Base-by-base conservation (phyloP, 805 yeast species). In the Teunomyces cretensis region DNA sequence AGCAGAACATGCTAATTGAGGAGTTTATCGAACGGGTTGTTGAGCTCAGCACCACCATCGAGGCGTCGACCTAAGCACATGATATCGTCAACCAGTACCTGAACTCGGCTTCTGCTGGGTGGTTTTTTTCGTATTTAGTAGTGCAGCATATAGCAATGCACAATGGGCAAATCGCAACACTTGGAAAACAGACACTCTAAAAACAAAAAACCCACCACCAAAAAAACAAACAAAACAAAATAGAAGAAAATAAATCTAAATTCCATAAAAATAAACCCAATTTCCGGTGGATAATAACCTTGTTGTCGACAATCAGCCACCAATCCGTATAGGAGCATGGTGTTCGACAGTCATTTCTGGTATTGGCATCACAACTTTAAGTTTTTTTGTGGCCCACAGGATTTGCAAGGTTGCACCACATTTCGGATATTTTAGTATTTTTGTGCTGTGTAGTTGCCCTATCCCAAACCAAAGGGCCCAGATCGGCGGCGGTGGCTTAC, bases 1-100 rank as follows among this genome's bases (percentile, higher is more conserved):
- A 87, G 52, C 79, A 78, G 41, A 88, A 88, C 56, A 80, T 70
- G 49, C 62, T 83, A 17, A 80, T 88, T 3, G 91, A 86, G 58
- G 92, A 86, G 52, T 86, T 87, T 61, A 78, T 83, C 12, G 59
- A 58, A 37, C 52, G 75, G 30, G 65, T 79, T 4, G 30, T 42
- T 3, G 22, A 19, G 22, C 22, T 19, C n/a, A n/a, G n/a, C n/a
- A n/a, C n/a, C n/a, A n/a, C n/a, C n/a, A n/a, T n/a, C n/a, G n/a
- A n/a, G n/a, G n/a, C n/a, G n/a, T n/a, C n/a, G n/a, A n/a, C n/a
- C n/a, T n/a, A n/a, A n/a, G n/a, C n/a, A n/a, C n/a, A n/a, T n/a
- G n/a, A n/a, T n/a, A n/a, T n/a, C n/a, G n/a, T n/a, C n/a, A n/a
- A n/a, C n/a, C n/a, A n/a, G n/a, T n/a, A n/a, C n/a, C n/a, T n/a